phyloP scores from a whole-genome alignment of 352 stramenopile species.

The Pythium phragmiticola region DNA sequence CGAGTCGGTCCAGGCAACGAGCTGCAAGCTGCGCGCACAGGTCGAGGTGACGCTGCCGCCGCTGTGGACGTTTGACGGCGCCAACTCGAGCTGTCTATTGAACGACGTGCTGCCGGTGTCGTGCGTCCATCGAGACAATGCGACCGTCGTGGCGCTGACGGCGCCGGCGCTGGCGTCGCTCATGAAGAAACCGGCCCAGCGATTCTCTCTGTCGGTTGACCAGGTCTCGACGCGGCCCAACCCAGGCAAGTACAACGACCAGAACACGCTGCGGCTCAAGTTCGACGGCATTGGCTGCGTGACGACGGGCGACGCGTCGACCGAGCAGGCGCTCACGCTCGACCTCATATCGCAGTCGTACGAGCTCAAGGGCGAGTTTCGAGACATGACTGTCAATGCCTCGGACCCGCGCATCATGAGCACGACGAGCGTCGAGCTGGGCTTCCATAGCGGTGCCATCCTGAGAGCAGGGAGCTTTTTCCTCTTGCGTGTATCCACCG shows the following conservation, averaged over 20 bases:
- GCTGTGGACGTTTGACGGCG: conserved; percentile 38
- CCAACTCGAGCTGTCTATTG: conserved; percentile 26
- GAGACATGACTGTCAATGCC: conserved; percentile 49
- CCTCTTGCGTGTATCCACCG: conserved; percentile 60
- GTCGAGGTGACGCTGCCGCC: conserved; percentile 53
- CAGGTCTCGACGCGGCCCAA: conserved; percentile 55
- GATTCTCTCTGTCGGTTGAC: conserved; percentile 58
- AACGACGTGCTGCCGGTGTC: conserved; percentile 38
- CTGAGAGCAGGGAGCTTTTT: conserved; percentile 60
- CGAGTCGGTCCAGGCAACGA: conserved; percentile 30
- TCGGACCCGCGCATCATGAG: conserved; percentile 46
- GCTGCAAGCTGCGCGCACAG: conserved; percentile 52
- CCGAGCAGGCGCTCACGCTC: conserved; percentile 57
- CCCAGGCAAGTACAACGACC: conserved; percentile 59
- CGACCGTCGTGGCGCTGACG: conserved; percentile 48
- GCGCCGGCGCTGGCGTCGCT: conserved; percentile 35
- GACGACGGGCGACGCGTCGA: conserved; percentile 14
- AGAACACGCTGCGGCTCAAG: conserved; percentile 47
- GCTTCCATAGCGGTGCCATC: conserved; percentile 58
- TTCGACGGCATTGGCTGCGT: conserved; percentile 58
- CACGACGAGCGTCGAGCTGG: conserved; percentile 51
- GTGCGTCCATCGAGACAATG: conserved; percentile 56
- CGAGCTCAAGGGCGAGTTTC: conserved; percentile 54
- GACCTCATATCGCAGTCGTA: conserved; percentile 55
- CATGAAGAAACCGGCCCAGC: conserved; percentile 24